Conservation (phyloP, 2,329 filamentous ascomycete genomes). For the Falciphora oryzae region DNA sequence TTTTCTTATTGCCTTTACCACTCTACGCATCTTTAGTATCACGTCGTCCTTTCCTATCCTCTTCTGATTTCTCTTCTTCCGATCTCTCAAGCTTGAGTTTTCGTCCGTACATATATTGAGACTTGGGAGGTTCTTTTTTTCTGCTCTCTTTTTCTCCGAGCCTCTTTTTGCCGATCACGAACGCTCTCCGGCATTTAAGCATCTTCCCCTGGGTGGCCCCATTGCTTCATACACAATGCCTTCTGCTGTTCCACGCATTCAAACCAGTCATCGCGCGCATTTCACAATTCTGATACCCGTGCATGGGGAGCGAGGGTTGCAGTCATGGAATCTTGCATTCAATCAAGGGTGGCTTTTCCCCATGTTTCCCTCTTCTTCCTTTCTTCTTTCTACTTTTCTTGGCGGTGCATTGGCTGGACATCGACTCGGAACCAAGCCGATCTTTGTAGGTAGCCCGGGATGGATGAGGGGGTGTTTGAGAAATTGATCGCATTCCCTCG, state of each 20-base stretch:
- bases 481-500: no score
- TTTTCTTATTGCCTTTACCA: slow-evolving; percentile 8
- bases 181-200: no score
- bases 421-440: no score
- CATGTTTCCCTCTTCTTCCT: neutral
- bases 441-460: no score
- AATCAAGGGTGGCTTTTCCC: neutral
- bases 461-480: no score
- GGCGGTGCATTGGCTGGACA: no score
- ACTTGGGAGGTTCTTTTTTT: slow-evolving; percentile 6
- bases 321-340: neutral
- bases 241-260: neutral
- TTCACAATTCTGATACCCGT: neutral
- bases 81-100: slow-evolving; percentile 9
- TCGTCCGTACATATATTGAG: neutral
- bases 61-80: slow-evolving; percentile 17
- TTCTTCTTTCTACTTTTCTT: neutral
- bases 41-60: slow-evolving; percentile 10
- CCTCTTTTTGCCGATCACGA: neutral
- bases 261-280: neutral
- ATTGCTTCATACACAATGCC: neutral
- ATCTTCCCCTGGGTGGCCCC: neutral
- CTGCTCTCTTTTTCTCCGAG: neutral
- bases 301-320: neutral
- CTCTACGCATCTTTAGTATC: neutral